A percentile compares a stretch with the other conserved stretches of the same genome.
Conservation (phyloP, 192 early-diverging fungal genomes). For the Mortierella antarctica region DNA sequence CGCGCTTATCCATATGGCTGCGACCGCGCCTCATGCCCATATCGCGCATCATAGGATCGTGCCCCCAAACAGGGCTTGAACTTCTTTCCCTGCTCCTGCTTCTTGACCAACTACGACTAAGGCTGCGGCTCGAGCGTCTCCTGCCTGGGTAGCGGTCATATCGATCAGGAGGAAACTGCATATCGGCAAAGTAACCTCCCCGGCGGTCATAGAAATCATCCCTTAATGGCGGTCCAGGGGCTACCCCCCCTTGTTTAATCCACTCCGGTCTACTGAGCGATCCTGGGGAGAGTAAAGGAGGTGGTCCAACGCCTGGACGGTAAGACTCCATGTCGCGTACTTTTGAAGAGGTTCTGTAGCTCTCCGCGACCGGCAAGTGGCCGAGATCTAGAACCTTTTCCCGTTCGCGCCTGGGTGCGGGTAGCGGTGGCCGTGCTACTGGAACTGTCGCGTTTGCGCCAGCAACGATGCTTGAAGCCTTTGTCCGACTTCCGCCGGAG, state of each 20-base stretch:
- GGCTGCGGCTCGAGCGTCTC: conserved; percentile 39
- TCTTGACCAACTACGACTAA: conserved; percentile 49
- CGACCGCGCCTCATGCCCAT: conserved; percentile 15
- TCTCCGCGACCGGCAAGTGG: conserved; percentile 9
- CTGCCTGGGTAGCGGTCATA: conserved; percentile 38
- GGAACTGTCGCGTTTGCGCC: neutral
- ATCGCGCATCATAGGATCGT: conserved; percentile 16
- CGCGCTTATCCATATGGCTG: conserved; percentile 9
- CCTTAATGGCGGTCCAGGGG: conserved; percentile 17
- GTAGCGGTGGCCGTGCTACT: conserved; percentile 6
- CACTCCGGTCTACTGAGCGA: conserved; percentile 34
- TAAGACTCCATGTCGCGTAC: conserved; percentile 33
- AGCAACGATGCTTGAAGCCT: neutral
- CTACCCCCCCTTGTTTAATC: conserved; percentile 18
- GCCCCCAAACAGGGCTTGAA: conserved; percentile 25
- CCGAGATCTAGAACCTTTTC: conserved; percentile 20
- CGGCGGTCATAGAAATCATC: conserved; percentile 52
- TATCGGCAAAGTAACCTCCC: conserved; percentile 42
- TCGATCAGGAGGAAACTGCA: conserved; percentile 32
- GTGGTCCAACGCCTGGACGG: conserved; percentile 19
- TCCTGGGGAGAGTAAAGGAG: conserved; percentile 35
- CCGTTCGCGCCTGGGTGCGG: conserved; percentile 34
- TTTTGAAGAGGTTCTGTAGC: conserved; percentile 21
- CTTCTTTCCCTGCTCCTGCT: conserved; percentile 50
- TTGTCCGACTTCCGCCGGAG: conserved; percentile 1